Conservation (phyloP, 352 stramenopile genomes). For the Globisporangium acanthophoron region DNA sequence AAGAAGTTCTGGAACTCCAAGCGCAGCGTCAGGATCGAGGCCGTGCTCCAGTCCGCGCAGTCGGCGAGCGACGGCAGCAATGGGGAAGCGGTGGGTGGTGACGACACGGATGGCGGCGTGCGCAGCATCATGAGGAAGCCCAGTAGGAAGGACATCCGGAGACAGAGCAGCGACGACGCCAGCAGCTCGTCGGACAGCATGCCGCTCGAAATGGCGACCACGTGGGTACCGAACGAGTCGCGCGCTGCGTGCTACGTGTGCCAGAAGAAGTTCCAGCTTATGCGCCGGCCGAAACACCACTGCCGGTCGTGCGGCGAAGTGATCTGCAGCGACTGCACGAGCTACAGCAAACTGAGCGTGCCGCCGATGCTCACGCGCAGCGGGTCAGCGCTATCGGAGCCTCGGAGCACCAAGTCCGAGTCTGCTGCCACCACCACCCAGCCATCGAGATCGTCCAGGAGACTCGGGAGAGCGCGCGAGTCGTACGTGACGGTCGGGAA, state of each 20-base stretch:
- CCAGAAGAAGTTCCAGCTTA: conserved; percentile 54
- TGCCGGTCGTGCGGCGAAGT: conserved; percentile 70
- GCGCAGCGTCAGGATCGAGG: conserved; percentile 15
- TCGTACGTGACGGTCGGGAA: conserved; percentile 47
- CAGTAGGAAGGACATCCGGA: background rate
- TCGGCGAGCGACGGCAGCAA: background rate
- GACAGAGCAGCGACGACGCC: background rate
- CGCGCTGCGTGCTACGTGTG: conserved; percentile 49
- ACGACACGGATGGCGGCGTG: background rate
- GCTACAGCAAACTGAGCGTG: conserved; percentile 37
- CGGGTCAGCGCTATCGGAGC: background rate
- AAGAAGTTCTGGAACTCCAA: conserved; percentile 51
- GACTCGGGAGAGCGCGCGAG: background rate
- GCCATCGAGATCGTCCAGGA: background rate
- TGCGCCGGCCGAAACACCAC: conserved; percentile 58
- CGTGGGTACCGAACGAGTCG: conserved; percentile 58
- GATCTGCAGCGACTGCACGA: conserved; percentile 42
- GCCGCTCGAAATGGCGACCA: conserved; percentile 48
- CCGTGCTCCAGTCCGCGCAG: conserved; percentile 7
- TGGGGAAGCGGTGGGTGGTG: background rate
- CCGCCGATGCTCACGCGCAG: conserved; percentile 7
- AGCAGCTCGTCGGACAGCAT: conserved; percentile 2
- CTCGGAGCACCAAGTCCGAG: background rate
- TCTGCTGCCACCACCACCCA: background rate
- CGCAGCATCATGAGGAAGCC: background rate